Evolutionary conservation across 176 grass and related monocot genomes (phyloP), one percentile per base, ranked within the genome.

Genomic region (Thalia dealbata): DNA sequence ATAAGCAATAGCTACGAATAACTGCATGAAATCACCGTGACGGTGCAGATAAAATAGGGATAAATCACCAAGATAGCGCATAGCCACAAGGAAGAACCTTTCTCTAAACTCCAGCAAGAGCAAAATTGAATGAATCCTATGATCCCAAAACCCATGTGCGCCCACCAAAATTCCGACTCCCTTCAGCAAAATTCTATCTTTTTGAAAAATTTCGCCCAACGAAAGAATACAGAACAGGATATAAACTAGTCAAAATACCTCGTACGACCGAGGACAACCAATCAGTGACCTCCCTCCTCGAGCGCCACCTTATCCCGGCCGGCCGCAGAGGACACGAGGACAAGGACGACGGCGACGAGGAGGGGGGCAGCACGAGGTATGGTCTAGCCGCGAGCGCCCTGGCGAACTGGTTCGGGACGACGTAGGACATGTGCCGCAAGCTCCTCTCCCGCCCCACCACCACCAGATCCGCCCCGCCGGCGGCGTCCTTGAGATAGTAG

Each of bases 391-490:
- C 2, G 68, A 86, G 70, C 62, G 75, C 71, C 63, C 86, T 67
- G 11, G 89, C 74, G 62, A 96, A 90, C 58, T 78, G 78, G 1
- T 81, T 75, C 35, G 85, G 84, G 8, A 89, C 85, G 41, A 81
- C 82, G 84, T 96, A 96, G 69, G 80, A 81, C 92, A 96, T 96
- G 80, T 96, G 92, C 46, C 92, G 84, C 71, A 91, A 78, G 80
- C 92, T 96, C 59, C 85, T 82, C 82, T 96, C 92, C 69, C 86
- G 80, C 13, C 92, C 92, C 35, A 92, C 89, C 82, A 96, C 92
- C 27, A 89, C 92, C 61, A 96, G 84, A 73, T 80, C 80, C 65
- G 75, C 71, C 15, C 68, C 83, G n/a, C 84, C 83, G 32, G 62
- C 69, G 19, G 56, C 64, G 27, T 74, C 82, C 58, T 80, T 86